phyloP scores from a whole-genome alignment of 2,329 filamentous ascomycete species.

The Colletotrichum sansevieriae region DNA sequence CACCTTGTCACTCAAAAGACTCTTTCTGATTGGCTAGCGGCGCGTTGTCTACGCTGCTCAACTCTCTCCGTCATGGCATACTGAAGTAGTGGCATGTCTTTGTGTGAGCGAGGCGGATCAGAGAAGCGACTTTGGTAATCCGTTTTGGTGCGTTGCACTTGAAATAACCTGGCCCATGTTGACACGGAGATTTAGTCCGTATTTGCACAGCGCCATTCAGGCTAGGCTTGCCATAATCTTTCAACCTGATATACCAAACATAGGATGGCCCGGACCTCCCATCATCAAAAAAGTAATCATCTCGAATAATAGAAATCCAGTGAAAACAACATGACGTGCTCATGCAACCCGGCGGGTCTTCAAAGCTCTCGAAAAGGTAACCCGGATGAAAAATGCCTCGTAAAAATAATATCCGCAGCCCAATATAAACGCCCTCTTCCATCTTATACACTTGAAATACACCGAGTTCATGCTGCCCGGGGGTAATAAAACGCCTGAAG shows the following conservation, averaged over 20 bases:
- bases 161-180: not conserved
- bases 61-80: not conserved
- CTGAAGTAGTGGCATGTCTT: not conserved
- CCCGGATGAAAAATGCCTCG: slow-evolving; percentile 19
- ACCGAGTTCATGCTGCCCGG: slow-evolving; percentile 30
- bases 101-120: not conserved
- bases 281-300: slow-evolving; percentile 27
- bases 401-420: slow-evolving; percentile 23
- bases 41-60: slow-evolving; percentile 5
- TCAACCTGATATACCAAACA: slow-evolving; percentile 29
- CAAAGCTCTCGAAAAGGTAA: slow-evolving; percentile 15
- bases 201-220: slow-evolving; percentile 20
- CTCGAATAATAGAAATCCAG: slow-evolving; percentile 9
- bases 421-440: slow-evolving; percentile 41
- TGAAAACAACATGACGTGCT: slow-evolving; percentile 15
- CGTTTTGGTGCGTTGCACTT: not conserved
- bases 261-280: slow-evolving; percentile 10
- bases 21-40: not conserved
- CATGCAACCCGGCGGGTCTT: slow-evolving; percentile 24
- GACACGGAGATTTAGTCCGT: slow-evolving; percentile 10
- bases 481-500: slow-evolving; percentile 36
- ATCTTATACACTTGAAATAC: slow-evolving; percentile 33
- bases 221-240: slow-evolving; percentile 21
- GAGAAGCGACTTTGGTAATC: not conserved
- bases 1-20: slow-evolving; percentile 3